A percentile compares a stretch with the other conserved stretches of the same genome.
phyloP scores from a whole-genome alignment of 805 yeast genomes.

The Metschnikowia lochheadii region DNA sequence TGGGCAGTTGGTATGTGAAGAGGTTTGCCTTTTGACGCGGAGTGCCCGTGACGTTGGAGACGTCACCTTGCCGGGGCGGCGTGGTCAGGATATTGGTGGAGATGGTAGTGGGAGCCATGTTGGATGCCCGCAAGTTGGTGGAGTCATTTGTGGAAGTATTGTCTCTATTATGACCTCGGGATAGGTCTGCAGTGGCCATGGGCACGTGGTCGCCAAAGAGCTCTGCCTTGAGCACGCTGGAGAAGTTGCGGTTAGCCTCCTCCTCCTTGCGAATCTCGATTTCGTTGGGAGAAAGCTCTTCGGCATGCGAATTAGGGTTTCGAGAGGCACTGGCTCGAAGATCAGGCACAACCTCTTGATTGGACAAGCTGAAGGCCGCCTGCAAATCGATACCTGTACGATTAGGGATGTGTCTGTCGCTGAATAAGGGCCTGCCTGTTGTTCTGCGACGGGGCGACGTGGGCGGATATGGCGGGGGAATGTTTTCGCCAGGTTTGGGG shows the following conservation, averaged over 20 bases:
- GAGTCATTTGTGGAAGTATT: conserved; percentile 6
- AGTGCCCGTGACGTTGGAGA: conserved; percentile 24
- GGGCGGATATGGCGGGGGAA: conserved; percentile 17
- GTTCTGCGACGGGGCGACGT: conserved; percentile 49
- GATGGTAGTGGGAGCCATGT: conserved; percentile 6
- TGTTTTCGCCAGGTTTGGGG: conserved; percentile 30
- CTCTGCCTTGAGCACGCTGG: conserved; percentile 82
- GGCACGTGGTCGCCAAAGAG: conserved; percentile 86
- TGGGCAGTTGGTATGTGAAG: conserved; percentile 72
- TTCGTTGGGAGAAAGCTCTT: conserved; percentile 46
- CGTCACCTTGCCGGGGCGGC: conserved; percentile 19
- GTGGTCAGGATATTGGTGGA: conserved; percentile 16
- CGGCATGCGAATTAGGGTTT: conserved; percentile 4
- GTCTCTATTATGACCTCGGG: conserved; percentile 11
- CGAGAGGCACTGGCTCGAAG: conserved; percentile 18
- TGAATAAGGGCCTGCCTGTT: conserved; percentile 49
- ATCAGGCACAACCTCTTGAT: conserved; percentile 41
- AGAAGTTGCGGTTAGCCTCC: conserved; percentile 84
- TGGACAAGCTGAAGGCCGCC: conserved; percentile 67
- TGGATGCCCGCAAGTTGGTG: conserved; percentile 6
- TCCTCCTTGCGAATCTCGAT: conserved; percentile 65
- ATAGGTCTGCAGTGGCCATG: conserved; percentile 36
- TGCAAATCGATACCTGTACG: conserved; percentile 83
- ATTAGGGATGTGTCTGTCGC: conserved; percentile 85
- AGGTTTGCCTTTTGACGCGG: conserved; percentile 51